Base-by-base conservation (phyloP, 345 rosid species). In the Eucalyptus erythrocorys region DNA sequence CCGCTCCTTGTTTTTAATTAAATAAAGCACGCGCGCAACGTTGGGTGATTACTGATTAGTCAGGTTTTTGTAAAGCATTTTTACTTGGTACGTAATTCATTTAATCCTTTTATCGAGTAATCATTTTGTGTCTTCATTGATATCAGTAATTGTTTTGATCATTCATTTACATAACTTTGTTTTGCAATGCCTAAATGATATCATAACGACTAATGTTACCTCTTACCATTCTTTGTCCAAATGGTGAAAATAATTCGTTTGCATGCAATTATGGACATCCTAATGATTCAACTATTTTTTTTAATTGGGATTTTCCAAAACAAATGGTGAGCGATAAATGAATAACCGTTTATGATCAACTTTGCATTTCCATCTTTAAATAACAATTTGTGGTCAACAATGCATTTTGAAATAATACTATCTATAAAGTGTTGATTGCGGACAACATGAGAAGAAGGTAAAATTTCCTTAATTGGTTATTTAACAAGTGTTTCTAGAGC, bases 171-270 rank as follows among this genome's bases (percentile, higher is more conserved):
- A 17, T 34, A 40, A 71, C 0, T 37, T 21, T 10, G 13, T 37
- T 1, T 2, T 0, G 7, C 4, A 34, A 71, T 22, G 15, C 21
- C 45, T 1, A 0, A 7, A 10, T 71, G 3, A 37, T 37, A 21
- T 71, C 4, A 21, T 12, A 22, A 19, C 5, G 0, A 3, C 3
- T 37, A 37, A 5, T 4, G 4, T 19, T 34, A 10, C 45, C 10
- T 37, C 81, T 37, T 12, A 42, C 37, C 45, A 13, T 3, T 16
- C 9, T 34, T 16, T 30, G 2, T 51, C 12, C 24, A 32, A 16
- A 32, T 17, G 2, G 24, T 13, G 6, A 9, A 34, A 34, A 17
- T 22, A 34, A 68, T 8, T 68, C 80, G 0, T 34, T 34, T 3
- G 7, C 80, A 8, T 68, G 42, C 80, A 9, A 34, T 34, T 17